Percentiles rank a stretch among this genome's conserved stretches.
phyloP scores from a whole-genome alignment of 352 stramenopile species.

The Phytophthora lateralis region DNA sequence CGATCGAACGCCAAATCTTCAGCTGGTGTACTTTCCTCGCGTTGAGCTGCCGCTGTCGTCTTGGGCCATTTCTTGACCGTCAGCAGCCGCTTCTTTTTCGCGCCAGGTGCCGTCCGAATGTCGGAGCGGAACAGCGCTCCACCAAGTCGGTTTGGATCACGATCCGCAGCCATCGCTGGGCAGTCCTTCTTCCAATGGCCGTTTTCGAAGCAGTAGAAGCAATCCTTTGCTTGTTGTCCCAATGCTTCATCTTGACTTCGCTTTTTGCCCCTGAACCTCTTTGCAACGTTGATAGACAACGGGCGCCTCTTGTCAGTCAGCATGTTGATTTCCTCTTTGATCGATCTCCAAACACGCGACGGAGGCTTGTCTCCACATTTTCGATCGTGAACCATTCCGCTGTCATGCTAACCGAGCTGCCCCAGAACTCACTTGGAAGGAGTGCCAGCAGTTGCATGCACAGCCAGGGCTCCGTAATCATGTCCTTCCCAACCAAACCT shows the following conservation, averaged over 20 bases:
- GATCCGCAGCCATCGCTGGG: neutral
- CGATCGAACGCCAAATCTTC: no score
- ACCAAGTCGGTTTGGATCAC: slow-evolving; percentile 2
- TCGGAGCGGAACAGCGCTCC: no score
- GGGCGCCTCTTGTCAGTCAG: slow-evolving; percentile 4
- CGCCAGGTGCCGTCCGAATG: no score
- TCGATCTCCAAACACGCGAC: slow-evolving; percentile 4
- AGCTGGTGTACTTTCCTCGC: neutral
- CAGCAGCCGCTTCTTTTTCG: no score
- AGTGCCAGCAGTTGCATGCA: no score
- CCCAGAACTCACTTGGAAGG: no score
- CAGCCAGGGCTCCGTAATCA: slow-evolving; percentile 18
- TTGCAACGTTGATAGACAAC: slow-evolving; percentile 1
- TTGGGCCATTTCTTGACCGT: neutral
- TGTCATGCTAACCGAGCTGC: no score
- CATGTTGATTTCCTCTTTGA: slow-evolving; percentile 9
- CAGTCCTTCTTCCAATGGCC: slow-evolving; percentile 10
- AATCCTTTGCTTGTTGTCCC: neutral
- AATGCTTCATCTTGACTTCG: neutral
- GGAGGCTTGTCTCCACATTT: slow-evolving; percentile 4
- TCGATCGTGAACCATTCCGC: no score
- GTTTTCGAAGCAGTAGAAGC: slow-evolving; percentile 12
- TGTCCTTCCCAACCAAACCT: slow-evolving; percentile 3
- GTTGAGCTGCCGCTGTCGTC: neutral
- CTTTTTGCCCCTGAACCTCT: slow-evolving; percentile 5